Base-by-base conservation (phyloP, 345 rosid genomes). In the Salix viminalis region DNA sequence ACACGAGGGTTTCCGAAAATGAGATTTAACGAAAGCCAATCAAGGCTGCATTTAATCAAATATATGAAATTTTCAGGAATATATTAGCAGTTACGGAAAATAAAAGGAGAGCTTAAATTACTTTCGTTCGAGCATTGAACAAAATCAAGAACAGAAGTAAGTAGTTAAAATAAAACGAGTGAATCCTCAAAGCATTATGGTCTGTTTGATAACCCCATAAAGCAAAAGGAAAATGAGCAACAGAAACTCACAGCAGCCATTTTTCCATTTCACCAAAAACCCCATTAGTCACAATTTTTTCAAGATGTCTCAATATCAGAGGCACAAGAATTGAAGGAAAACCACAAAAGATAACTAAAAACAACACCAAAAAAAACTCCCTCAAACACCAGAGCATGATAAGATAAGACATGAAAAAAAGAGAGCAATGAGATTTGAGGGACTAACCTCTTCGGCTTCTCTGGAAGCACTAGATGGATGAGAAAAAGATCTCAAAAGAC, bases 401-500 rank as follows among this genome's bases (percentile, higher is more conserved):
- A 44, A 21, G 48, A 66, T 50, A 41, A 73, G 28, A 41, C 69
- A 4, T 24, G 64, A 75, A 23, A 70, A 42, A 12, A 4, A 37
- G 2, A 50, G 10, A 58, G 23, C 10, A 39, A 79, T 1, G 67
- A 41, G 36, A 15, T 61, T 50, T 15, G 2, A 48, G 56, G 28
- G 39, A 81, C 86, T 65, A 21, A 92, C 98, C 96, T 91, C 87
- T 77, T 77, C 72, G 77, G 80, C 66, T 75, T 87, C 89, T 70
- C 79, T 86, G 39, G 88, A 87, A 39, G 91, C 85, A 46, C 75
- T 87, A 24, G 92, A 80, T 67, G 97, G 97, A 76, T 91, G 97
- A 79, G 99, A 91, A 80, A 93, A 91, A 2, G 97, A 92, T 87
- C 96, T 90, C 83, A 75, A 62, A 36, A 93, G 91, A 81, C 89